Evolutionary conservation across 2,329 filamentous ascomycete species (phyloP).

Genomic region (Talaromyces sp.): DNA sequence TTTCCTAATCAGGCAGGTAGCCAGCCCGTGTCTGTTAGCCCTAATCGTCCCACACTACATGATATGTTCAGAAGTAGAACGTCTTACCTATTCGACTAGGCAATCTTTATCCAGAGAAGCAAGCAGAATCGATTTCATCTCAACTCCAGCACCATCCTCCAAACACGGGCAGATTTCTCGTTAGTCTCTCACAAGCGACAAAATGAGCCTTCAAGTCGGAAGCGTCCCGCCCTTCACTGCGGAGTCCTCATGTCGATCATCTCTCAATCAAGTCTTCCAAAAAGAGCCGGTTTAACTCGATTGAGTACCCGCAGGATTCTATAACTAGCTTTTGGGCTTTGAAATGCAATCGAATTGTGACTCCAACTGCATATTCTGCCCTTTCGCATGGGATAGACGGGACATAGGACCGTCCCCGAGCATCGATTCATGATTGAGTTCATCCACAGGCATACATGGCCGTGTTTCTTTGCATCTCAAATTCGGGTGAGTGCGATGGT

Average conservation of each 20-base stretch:
- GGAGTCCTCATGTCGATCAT: slow-evolving; percentile 3
- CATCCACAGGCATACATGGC: not conserved
- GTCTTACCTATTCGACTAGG: not conserved
- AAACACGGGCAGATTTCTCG: not conserved
- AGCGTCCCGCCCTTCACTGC: not conserved
- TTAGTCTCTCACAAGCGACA: not conserved
- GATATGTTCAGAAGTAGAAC: not conserved
- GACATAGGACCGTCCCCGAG: not conserved
- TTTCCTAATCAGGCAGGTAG: slow-evolving; percentile 1
- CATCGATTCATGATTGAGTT: not conserved
- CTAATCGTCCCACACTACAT: not conserved
- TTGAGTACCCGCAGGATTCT: not conserved
- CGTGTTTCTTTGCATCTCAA: not conserved
- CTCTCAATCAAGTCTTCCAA: not conserved
- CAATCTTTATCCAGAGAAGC: not conserved
- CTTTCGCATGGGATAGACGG: not conserved
- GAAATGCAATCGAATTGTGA: not conserved
- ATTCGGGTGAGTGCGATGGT: not conserved
- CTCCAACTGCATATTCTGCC: not conserved
- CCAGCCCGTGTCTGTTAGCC: not conserved
- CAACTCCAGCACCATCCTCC: not conserved
- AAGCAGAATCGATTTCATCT: not conserved
- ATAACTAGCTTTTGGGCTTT: not conserved
- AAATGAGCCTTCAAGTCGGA: slow-evolving; percentile 1
- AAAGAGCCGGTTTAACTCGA: not conserved